Evolutionary conservation across 768 basidiomycete species (phyloP), one percentile per base, ranked within the genome.

Genomic region (Phallus indusiatus): DNA sequence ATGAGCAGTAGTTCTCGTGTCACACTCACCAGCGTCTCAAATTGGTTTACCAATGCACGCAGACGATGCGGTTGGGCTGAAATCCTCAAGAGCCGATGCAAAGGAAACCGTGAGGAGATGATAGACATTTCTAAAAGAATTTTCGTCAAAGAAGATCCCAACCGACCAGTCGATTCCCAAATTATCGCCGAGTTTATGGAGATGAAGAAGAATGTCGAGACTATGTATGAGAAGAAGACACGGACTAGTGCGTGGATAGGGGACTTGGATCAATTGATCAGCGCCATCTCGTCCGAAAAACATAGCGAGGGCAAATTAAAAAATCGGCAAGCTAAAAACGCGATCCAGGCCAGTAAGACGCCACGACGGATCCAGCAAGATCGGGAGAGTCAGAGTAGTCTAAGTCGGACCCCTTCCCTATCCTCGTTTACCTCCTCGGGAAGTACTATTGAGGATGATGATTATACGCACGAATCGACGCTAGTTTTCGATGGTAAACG

Each of bases 91-190:
- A 49, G 37, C 5, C 58, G 55, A 3, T 67, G 74, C 18, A 56
- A 63, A 8, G 67, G 64, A 0, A 65, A 67, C 4, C 56, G 67
- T 2, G 57, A 61, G 2, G 69, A 70, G 2, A 61, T 66, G 2
- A 0, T 71, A 0, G 67, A 69, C 1, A 66, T 70, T 1, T 73
- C 73, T 5, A 65, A 60, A 36, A 62, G 67, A 1, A 68, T 68
- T 0, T 55, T 70, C 2, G 56, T 70, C 0, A 42, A 68, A 7
- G 62, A 63, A 49, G 65, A 67, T 56, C 58, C 56, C 0, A 21
- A 42, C 0, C 47, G 56, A 2, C 1, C 11, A 1, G 55, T 74
- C 0, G 20, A 62, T 6, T 49, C 66, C 1, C 37, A 60, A 0
- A 14, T 67, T 0, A 56, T 53, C 0, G 63, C 70, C 1, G 65